Conservation (phyloP, 208 protist species). For the Acanthamoeba triangularis region DNA sequence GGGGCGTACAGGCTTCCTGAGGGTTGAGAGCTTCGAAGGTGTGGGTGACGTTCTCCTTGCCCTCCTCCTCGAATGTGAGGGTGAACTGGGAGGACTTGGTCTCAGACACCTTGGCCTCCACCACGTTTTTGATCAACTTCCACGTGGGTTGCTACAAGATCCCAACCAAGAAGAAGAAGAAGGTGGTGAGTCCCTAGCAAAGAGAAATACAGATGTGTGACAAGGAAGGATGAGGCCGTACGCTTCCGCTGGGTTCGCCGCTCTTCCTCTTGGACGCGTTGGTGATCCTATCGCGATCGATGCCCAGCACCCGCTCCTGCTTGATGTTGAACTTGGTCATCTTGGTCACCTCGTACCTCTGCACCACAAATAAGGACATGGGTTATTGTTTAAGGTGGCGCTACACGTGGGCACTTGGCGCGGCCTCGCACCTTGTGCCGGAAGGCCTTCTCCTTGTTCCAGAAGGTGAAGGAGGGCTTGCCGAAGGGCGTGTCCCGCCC, state of each 20-base stretch:
- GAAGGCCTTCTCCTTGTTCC: constrained; percentile 19
- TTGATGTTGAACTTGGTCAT: constrained; percentile 50
- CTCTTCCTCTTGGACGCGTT: constrained; percentile 44
- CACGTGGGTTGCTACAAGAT: neutral
- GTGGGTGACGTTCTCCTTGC: constrained; percentile 11
- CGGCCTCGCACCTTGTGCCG: neutral
- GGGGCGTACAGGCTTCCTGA: constrained; percentile 8
- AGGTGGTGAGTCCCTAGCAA: neutral
- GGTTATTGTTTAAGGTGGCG: neutral
- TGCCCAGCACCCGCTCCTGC: constrained; percentile 5
- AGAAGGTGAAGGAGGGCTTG: constrained; percentile 43
- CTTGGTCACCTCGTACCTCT: constrained; percentile 39
- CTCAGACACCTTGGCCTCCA: constrained; percentile 3
- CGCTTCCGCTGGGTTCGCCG: neutral
- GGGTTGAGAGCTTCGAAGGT: constrained; percentile 30
- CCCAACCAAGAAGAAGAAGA: neutral
- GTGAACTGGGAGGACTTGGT: constrained; percentile 50
- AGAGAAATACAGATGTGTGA: no score
- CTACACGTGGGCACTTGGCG: neutral
- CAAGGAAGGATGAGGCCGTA: no score
- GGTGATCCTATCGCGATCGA: constrained; percentile 48
- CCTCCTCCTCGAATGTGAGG: constrained; percentile 1
- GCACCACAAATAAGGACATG: neutral
- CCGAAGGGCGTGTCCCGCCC: neutral
- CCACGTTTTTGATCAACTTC: constrained; percentile 56